Base-by-base conservation (phyloP, 192 early-diverging fungal species). In the Coemansia umbellata region DNA sequence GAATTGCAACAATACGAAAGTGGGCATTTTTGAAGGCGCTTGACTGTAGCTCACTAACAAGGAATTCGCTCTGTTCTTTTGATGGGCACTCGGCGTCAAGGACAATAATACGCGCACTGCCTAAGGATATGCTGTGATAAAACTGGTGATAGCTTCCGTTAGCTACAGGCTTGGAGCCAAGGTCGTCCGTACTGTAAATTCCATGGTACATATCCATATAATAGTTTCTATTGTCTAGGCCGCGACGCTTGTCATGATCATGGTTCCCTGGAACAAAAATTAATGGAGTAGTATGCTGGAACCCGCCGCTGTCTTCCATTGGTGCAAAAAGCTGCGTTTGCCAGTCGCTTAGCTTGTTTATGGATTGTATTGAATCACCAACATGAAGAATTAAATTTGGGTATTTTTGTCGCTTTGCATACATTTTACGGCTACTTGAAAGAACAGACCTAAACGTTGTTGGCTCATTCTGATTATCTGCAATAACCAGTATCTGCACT, bases 251-350 rank as follows among this genome's bases (percentile, higher is more conserved):
- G 64, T 89, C 87, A 47, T 80, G 80, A 43, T 89, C 87, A 48
- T 89, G 87, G 61, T 89, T 89, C 18, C 87, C 87, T 15, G 85
- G 87, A 8, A 81, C 82, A 69, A 85, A 87, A 37, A 87, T 84
- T 26, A 84, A 32, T 3, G 87, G 85, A 7, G 71, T 68, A 0
- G 41, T 66, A 62, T 87, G 86, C 0, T 68, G 75, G n/a, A 82
- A 64, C 11, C 54, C 64, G 52, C 58, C 63, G n/a, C 68, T 70
- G 31, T 80, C 62, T 1, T 82, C 82, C 23, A 89, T 33, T 7
- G 87, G 87, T 44, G 81, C 73, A 23, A 76, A 76, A 53, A 87
- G 74, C 51, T 89, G 84, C 1, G 71, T 82, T 36, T 89, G 85
- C 87, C 87, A 89, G 51, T 87, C 82, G 31, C 69, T 69, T 18